Conservation (phyloP, 768 basidiomycete species). For the Pleurotus cornucopiae region DNA sequence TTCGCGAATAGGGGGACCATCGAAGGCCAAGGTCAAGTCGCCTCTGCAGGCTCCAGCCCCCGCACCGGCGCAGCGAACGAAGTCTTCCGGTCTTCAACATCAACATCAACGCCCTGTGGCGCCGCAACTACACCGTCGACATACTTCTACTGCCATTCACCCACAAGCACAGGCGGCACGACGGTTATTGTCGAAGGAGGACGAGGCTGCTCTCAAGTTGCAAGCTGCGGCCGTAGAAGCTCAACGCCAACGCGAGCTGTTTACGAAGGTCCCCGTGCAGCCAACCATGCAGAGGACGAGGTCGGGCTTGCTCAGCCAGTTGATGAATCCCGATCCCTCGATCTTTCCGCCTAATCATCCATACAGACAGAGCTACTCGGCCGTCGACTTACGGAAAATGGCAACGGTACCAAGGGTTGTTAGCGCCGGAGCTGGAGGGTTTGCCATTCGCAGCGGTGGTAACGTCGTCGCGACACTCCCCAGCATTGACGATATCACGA, state of each 20-base stretch:
- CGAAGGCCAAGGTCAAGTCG: background rate
- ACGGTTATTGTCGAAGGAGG: conserved; percentile 11
- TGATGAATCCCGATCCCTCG: conserved; percentile 69
- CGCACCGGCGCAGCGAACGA: background rate
- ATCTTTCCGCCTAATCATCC: conserved; percentile 58
- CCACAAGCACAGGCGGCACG: background rate
- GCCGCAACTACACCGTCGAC: background rate
- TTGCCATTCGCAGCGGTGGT: conserved; percentile 11
- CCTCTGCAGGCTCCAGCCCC: background rate
- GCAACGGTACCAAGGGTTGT: conserved; percentile 15
- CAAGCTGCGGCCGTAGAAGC: conserved; percentile 59
- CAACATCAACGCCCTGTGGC: background rate
- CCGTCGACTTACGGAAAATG: conserved; percentile 42
- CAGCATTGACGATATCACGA: background rate
- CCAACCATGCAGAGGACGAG: conserved; percentile 32
- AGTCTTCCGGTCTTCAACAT: background rate
- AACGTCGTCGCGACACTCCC: conserved; percentile 10
- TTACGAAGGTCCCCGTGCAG: conserved; percentile 60
- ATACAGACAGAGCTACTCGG: conserved; percentile 47
- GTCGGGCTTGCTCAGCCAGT: conserved; percentile 59
- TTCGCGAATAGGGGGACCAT: background rate
- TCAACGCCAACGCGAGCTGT: conserved; percentile 65
- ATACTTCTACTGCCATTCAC: background rate
- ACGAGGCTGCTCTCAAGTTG: conserved; percentile 19
- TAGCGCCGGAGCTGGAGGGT: conserved; percentile 10